Evolutionary conservation across 306 rosid species (phyloP), one percentile per base, ranked within the genome.

Genomic region (Malus fusca): DNA sequence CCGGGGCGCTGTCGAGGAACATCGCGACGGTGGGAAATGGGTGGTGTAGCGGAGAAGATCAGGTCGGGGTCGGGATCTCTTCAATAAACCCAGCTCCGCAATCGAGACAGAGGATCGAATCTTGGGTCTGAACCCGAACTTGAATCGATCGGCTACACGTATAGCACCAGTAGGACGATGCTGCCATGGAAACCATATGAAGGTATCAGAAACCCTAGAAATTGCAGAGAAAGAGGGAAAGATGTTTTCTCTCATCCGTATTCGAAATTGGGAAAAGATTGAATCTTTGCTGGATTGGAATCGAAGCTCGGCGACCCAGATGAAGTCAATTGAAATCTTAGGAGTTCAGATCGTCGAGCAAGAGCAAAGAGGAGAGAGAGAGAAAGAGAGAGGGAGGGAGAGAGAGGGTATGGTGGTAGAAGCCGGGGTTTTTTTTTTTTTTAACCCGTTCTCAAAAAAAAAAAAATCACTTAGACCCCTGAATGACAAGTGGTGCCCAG

Each of bases 151-250:
- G 88, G 52, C 78, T 82, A 83, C 92, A 90, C 66, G 91, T 69
- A 81, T 88, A 85, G 75, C 90, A 88, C 92, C 90, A 84, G 71
- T 71, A 90, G 1, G 90, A 82, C 28, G 91, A 78, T 40, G 90
- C 76, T 72, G 80, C 83, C 13, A 76, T 25, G 6, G 88, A 78
- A 22, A 86, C 86, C 89, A 90, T 88, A 48, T 52, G 52, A 17
- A 74, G 23, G 23, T 28, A 11, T n/a, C 43, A 11, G 7, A 21
- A 72, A 72, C 62, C 61, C 23, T 30, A 8, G 30, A 5, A 33
- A n/a, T 15, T 12, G 67, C 40, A 11, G 9, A 8, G 4, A 3
- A 28, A 69, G 15, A 44, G 21, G 11, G 44, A 6, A 53, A 33
- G 65, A 21, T 11, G 25, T n/a, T 33, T 31, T 8, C 51, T 53